These are phyloP conservation scores for Balamuthia mandrillaris DNA, from an alignment of 208 protist genomes.

Conservation along the genomic window DNA sequence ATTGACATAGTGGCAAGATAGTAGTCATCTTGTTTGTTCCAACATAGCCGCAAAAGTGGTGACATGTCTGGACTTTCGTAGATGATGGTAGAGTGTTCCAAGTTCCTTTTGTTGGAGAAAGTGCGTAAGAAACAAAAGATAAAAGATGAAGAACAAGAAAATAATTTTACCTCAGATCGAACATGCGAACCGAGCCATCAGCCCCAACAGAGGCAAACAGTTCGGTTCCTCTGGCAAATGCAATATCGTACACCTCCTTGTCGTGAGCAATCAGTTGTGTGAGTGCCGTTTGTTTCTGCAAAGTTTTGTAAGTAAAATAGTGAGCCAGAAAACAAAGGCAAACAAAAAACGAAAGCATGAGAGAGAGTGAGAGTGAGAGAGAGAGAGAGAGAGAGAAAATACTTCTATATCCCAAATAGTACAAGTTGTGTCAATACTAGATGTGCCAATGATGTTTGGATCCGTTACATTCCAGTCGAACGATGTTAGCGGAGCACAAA, in stretches of 20 bases:
- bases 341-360: not conserved
- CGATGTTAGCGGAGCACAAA: constrained; percentile 96
- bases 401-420: constrained; percentile 96
- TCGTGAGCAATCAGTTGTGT: constrained; percentile 99
- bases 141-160: not conserved
- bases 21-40: constrained; percentile 95
- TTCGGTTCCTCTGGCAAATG: constrained; percentile 84
- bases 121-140: not conserved
- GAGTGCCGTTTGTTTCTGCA: constrained; percentile 64
- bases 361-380: not conserved
- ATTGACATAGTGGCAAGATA: constrained; percentile 93
- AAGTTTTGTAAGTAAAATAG: not conserved
- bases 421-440: constrained; percentile 97
- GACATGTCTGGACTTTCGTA: constrained; percentile 88
- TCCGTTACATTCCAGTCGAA: constrained; percentile 98
- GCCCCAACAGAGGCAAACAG: constrained; percentile 95
- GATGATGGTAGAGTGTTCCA: constrained; percentile 97
- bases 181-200: constrained; percentile 96
- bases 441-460: constrained; percentile 91
- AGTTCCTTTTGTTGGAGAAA: constrained; percentile 49
- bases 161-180: constrained; percentile 84
- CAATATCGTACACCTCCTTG: constrained; percentile 99
- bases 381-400: not conserved
- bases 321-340: not conserved
- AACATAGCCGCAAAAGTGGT: constrained; percentile 91